A percentile compares a stretch with the other conserved stretches of the same genome.
phyloP scores from a whole-genome alignment of 208 protist genomes.

The Crithidia expoeki region DNA sequence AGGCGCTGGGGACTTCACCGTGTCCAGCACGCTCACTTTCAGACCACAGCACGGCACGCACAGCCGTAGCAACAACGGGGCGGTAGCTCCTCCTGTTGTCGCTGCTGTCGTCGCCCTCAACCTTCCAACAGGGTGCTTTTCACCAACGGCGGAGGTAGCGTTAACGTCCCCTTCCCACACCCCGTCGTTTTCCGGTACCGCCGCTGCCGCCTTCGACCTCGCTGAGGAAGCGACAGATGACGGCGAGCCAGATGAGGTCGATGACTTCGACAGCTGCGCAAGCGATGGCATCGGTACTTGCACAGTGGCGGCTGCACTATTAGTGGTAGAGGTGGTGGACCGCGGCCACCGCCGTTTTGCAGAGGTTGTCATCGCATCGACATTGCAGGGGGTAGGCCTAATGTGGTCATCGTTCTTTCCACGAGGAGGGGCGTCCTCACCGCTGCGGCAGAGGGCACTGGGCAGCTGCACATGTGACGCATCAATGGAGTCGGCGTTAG shows the following conservation, averaged over 20 bases:
- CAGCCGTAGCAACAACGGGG: constrained; percentile 20
- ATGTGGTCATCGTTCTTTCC: too few species aligned
- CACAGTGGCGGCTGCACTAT: background rate
- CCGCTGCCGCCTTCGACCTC: background rate
- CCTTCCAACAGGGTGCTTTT: background rate
- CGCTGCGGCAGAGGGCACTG: background rate
- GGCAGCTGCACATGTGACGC: constrained; percentile 1
- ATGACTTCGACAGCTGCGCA: constrained; percentile 12
- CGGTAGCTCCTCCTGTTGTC: background rate
- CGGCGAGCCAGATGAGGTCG: background rate
- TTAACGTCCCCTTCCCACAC: background rate
- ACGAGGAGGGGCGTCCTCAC: background rate
- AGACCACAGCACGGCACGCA: constrained; percentile 32
- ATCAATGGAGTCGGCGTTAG: background rate
- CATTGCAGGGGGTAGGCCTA: too few species aligned
- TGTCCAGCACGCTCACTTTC: constrained; percentile 26
- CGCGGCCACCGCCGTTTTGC: background rate
- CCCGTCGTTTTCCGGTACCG: background rate
- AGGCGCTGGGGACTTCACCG: background rate
- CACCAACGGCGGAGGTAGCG: background rate
- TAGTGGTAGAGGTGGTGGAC: background rate
- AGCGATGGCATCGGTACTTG: constrained; percentile 12
- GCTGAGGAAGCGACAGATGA: background rate
- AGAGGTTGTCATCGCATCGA: background rate
- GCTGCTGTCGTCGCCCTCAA: background rate